Evolutionary conservation across 176 grass and related monocot genomes (phyloP).

Genomic region (Phragmites australis): DNA sequence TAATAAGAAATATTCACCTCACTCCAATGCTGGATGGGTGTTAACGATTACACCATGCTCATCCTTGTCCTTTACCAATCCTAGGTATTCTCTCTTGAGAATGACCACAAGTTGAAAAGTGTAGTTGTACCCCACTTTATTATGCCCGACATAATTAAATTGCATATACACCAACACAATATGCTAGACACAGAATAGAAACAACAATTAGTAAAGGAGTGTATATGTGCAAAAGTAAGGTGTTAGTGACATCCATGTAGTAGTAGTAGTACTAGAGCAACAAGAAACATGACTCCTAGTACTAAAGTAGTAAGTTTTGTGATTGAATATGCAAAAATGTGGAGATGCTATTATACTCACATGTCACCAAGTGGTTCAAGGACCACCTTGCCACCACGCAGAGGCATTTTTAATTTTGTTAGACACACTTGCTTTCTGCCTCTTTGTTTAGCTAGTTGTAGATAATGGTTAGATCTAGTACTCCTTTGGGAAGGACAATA

Average conservation of each 20-base stretch:
- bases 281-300: too few relatives aligned
- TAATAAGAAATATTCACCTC: background rate
- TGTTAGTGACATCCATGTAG: too few relatives aligned
- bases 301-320: too few relatives aligned
- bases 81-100: background rate
- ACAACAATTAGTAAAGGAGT: background rate
- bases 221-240: background rate
- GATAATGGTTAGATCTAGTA: background rate
- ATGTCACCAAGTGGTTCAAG: background rate
- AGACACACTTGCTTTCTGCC: background rate
- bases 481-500: background rate
- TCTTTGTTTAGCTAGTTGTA: background rate
- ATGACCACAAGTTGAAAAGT: background rate
- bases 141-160: background rate
- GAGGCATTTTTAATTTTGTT: background rate
- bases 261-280: too few relatives aligned
- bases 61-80: background rate
- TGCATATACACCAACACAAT: background rate
- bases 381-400: background rate
- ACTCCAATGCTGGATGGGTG: background rate
- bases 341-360: background rate
- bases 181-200: background rate
- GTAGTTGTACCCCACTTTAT: background rate
- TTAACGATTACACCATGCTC: background rate
- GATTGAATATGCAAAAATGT: background rate